Evolutionary conservation across 2,329 filamentous ascomycete genomes (phyloP).

Genomic region (Akanthomyces muscarius): DNA sequence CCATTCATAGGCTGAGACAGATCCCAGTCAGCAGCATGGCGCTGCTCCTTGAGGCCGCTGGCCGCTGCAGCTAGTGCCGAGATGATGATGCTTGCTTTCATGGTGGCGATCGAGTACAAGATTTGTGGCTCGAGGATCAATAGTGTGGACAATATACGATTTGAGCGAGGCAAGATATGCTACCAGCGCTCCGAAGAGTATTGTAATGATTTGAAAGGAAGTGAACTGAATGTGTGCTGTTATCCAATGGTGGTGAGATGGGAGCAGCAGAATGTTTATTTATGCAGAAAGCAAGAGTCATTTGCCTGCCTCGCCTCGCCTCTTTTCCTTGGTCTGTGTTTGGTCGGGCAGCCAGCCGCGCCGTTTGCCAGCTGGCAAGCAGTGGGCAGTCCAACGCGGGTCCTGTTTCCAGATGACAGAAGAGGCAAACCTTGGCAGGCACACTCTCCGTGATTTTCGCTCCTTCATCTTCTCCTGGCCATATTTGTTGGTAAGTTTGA

Average conservation of each 20-base stretch:
- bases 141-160: conserved; percentile 2
- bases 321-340: not conserved
- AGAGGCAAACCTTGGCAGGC: conserved; percentile 13
- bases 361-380: conserved; percentile 16
- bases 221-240: conserved; percentile 12
- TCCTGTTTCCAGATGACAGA: conserved; percentile 15
- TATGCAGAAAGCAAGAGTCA: conserved; percentile 13
- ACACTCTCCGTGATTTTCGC: not conserved
- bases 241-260: not conserved
- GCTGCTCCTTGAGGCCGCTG: conserved; percentile 10
- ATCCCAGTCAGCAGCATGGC: conserved; percentile 27
- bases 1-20: conserved; percentile 35
- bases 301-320: not conserved
- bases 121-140: not conserved
- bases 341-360: conserved; percentile 10
- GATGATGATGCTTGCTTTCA: conserved; percentile 10
- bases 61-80: conserved; percentile 1
- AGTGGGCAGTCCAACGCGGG: conserved; percentile 1
- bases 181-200: conserved; percentile 8
- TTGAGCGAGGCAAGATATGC: conserved; percentile 13
- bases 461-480: not conserved
- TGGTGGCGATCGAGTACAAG: not conserved
- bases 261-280: not conserved
- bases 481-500: not conserved
- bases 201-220: conserved; percentile 12